Conservation (phyloP, 441 rosid genomes). For the Daphne laureola region DNA sequence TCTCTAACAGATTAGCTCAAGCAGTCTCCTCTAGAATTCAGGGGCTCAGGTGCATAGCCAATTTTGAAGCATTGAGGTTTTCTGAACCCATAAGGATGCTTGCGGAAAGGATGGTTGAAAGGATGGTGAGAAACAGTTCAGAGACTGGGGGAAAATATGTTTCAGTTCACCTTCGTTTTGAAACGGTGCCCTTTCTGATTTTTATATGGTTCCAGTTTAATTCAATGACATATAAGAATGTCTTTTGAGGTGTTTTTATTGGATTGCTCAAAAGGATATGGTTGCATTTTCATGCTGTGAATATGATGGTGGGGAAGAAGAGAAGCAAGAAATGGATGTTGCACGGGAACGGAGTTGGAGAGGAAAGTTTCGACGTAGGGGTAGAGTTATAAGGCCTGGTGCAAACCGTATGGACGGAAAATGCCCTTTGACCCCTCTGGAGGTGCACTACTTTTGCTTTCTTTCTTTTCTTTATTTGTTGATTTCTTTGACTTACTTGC, state of each 20-base stretch:
- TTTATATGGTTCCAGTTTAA: conserved; percentile 1
- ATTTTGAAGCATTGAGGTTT: conserved; percentile 79
- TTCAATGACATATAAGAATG: neutral
- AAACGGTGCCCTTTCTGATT: conserved; percentile 41
- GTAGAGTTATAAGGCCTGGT: conserved; percentile 81
- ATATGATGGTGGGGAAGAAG: conserved; percentile 91
- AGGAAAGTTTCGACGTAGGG: conserved; percentile 89
- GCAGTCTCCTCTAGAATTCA: conserved; percentile 73
- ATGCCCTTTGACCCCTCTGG: conserved; percentile 89
- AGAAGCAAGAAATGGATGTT: conserved; percentile 82
- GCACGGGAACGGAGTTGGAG: conserved; percentile 94
- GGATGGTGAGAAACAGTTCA: conserved; percentile 68
- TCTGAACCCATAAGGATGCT: conserved; percentile 73
- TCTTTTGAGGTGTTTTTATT: conserved; percentile 10
- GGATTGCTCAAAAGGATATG: conserved; percentile 56
- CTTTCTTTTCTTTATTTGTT: neutral
- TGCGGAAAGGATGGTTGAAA: conserved; percentile 85
- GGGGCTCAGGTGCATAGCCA: conserved; percentile 81
- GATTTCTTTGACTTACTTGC: neutral
- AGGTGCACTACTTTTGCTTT: conserved; percentile 37
- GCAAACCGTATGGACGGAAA: conserved; percentile 86
- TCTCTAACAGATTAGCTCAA: conserved; percentile 88
- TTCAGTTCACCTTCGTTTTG: conserved; percentile 97
- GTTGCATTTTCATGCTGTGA: conserved; percentile 98
- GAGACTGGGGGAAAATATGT: conserved; percentile 71